Percentiles rank a stretch among this genome's conserved stretches.
Conservation (phyloP, 192 early-diverging fungal genomes). For the Geranomyces variabilis region DNA sequence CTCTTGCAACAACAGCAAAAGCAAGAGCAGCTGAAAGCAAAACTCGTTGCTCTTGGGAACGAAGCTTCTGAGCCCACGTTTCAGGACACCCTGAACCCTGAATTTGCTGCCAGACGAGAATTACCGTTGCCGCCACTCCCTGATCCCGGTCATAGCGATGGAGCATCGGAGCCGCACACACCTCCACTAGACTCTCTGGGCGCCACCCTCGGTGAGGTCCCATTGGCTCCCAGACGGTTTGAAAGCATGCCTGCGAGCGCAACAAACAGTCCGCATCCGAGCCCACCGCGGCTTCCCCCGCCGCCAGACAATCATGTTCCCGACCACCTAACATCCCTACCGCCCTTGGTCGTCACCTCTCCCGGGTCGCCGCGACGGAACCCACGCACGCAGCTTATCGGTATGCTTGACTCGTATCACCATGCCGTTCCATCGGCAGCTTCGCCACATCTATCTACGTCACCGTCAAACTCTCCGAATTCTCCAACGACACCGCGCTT, state of each 20-base stretch:
- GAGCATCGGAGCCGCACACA: neutral
- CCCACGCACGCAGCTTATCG: too few species aligned
- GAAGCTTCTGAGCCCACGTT: neutral
- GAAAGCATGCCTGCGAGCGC: neutral
- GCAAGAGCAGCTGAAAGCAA: slow-evolving; percentile 24
- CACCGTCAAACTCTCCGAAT: neutral
- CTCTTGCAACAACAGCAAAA: slow-evolving; percentile 28
- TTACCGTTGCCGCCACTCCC: neutral
- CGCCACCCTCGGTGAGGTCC: neutral
- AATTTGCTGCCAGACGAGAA: slow-evolving; percentile 15
- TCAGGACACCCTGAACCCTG: slow-evolving; percentile 33
- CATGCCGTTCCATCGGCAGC: neutral
- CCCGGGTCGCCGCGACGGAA: neutral
- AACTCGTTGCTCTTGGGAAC: slow-evolving; percentile 17
- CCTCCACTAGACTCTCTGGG: neutral
- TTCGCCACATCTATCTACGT: neutral
- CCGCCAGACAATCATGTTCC: neutral
- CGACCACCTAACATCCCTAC: neutral
- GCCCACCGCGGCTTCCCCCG: neutral
- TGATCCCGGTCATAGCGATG: neutral
- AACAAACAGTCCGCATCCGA: neutral
- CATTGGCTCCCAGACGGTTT: neutral
- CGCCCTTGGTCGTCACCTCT: neutral
- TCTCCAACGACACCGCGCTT: neutral
- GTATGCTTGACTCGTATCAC: neutral